A percentile compares a stretch with the other conserved stretches of the same genome.
These are phyloP conservation scores for Dothistroma pini DNA, from an alignment of 2,329 filamentous ascomycete genomes.

Conservation along the genomic window DNA sequence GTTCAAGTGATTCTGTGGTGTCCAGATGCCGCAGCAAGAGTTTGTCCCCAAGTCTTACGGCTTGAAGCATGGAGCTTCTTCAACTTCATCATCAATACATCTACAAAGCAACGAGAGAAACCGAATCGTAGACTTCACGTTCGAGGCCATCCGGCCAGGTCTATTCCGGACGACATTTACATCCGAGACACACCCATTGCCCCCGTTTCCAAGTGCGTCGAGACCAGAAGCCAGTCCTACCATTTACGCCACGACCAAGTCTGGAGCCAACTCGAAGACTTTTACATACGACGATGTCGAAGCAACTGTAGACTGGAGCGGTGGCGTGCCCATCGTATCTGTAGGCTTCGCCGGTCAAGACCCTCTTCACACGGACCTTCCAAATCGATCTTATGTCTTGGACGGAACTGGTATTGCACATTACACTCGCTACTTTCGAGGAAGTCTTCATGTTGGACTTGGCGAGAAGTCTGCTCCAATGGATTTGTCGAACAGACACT, in stretches of 20 bases:
- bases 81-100: constrained; percentile 34
- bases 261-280: constrained; percentile 34
- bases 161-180: constrained; percentile 67
- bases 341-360: constrained; percentile 51
- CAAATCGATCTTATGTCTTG: constrained; percentile 61
- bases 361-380: constrained; percentile 60
- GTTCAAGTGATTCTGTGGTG: background rate
- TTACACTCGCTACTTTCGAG: constrained; percentile 60
- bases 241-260: constrained; percentile 20
- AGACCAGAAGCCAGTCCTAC: constrained; percentile 35
- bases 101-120: constrained; percentile 43
- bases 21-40: constrained; percentile 48
- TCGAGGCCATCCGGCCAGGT: constrained; percentile 59
- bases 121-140: constrained; percentile 54
- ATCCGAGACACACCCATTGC: constrained; percentile 58
- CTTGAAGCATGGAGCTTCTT: constrained; percentile 26
- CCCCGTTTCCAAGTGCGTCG: constrained; percentile 60
- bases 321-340: constrained; percentile 55
- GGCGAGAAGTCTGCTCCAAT: constrained; percentile 71
- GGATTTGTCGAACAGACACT: constrained; percentile 64
- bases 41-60: constrained; percentile 40
- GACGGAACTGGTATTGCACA: constrained; percentile 61
- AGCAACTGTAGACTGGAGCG: constrained; percentile 58
- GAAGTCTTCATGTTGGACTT: constrained; percentile 64
- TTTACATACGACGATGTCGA: constrained; percentile 46